A percentile compares a stretch with the other conserved stretches of the same genome.
These are phyloP conservation scores for Centaurea solstitialis DNA, from an alignment of 129 eudicot genomes.

Conservation along the genomic window DNA sequence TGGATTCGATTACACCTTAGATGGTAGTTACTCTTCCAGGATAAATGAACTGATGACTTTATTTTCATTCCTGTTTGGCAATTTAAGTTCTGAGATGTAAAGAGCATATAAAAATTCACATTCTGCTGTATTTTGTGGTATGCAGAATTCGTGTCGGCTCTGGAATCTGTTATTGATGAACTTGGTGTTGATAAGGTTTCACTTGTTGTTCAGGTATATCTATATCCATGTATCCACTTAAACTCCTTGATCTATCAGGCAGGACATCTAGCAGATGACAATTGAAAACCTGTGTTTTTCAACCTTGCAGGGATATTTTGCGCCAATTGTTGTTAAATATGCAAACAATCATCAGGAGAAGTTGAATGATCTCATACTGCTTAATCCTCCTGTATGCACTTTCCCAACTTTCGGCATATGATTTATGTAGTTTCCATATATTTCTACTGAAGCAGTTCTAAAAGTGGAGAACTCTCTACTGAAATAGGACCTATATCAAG, in stretches of 20 bases:
- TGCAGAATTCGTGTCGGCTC: constrained; percentile 84
- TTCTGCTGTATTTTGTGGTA: constrained; percentile 1
- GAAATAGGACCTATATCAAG: not conserved
- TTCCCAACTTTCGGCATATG: constrained; percentile 6
- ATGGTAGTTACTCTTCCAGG: constrained; percentile 44
- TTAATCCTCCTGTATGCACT: constrained; percentile 85
- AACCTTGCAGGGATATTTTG: constrained; percentile 81
- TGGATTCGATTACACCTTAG: constrained; percentile 95
- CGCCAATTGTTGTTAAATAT: constrained; percentile 91
- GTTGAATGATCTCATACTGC: constrained; percentile 79
- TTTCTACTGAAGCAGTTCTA: not conserved
- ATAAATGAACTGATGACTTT: not conserved
- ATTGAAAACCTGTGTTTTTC: not conserved
- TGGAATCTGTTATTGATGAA: constrained; percentile 73
- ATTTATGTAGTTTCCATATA: not conserved
- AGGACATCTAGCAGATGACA: constrained; percentile 2
- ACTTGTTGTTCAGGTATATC: constrained; percentile 83
- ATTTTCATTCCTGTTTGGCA: not conserved
- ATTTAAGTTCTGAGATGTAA: not conserved
- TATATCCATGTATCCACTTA: constrained; percentile 18
- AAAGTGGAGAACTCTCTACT: not conserved
- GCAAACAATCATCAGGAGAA: constrained; percentile 89
- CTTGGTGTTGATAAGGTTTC: constrained; percentile 67
- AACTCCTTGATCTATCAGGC: constrained; percentile 16
- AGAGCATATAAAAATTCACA: constrained; percentile 3